These are phyloP conservation scores for Chionographis japonica DNA, from an alignment of 106 monocot genomes.

Conservation along the genomic window DNA sequence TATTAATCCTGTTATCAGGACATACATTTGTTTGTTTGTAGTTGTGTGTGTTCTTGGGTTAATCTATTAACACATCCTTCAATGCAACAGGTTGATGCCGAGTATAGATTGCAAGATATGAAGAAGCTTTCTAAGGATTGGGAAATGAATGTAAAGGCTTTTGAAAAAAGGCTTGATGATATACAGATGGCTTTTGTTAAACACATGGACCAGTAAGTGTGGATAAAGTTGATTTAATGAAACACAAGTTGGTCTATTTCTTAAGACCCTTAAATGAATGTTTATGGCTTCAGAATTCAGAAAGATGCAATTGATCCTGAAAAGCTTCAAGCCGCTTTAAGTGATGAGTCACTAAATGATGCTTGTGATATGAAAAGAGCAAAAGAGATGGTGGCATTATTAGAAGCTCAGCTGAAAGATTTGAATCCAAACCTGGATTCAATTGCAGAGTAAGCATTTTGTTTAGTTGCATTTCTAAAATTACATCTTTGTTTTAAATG, in stretches of 20 bases:
- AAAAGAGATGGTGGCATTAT: conserved; percentile 76
- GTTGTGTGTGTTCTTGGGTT: no score
- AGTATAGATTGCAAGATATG: conserved; percentile 72
- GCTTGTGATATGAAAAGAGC: conserved; percentile 78
- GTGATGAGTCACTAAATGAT: conserved; percentile 40
- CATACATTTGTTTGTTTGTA: no score
- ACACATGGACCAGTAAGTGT: conserved; percentile 85
- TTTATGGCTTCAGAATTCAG: conserved; percentile 56
- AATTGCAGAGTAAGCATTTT: conserved; percentile 68
- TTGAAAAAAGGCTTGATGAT: conserved; percentile 73
- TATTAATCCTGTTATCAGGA: no score
- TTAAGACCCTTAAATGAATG: neutral
- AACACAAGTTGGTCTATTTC: neutral
- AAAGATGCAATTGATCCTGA: conserved; percentile 85
- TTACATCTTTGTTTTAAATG: neutral
- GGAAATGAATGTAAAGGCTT: conserved; percentile 77
- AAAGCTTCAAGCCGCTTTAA: conserved; percentile 57
- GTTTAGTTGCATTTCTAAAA: conserved; percentile 5
- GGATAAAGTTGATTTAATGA: neutral
- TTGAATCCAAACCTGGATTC: conserved; percentile 97
- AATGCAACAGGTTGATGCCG: conserved; percentile 61
- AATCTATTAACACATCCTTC: no score
- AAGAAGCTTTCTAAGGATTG: conserved; percentile 74
- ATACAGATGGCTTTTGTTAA: conserved; percentile 42
- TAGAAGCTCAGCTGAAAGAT: conserved; percentile 92